These are phyloP conservation scores for Auxenochlorella pyrenoidosa DNA, from an alignment of 139 green algal species.

Conservation along the genomic window DNA sequence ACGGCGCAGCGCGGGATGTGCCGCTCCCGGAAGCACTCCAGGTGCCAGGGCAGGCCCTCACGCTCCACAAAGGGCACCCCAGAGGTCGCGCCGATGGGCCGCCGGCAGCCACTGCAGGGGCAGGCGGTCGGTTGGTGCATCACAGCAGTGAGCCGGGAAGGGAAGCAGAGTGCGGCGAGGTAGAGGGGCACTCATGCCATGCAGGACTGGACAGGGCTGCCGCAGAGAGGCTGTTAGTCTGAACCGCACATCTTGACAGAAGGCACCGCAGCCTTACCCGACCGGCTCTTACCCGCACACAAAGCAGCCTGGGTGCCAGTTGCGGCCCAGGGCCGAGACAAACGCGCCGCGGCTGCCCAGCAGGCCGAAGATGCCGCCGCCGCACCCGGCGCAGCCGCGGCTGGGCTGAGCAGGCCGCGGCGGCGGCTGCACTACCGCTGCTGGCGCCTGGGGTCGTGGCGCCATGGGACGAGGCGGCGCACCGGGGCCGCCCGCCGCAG, in stretches of 20 bases:
- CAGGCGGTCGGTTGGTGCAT: no score
- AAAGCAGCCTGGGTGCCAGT: conserved; percentile 62
- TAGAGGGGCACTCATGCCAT: no score
- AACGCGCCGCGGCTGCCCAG: conserved; percentile 12
- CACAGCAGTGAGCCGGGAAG: no score
- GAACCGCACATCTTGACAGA: no score
- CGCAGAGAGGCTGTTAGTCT: no score
- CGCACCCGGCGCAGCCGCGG: conserved; percentile 52
- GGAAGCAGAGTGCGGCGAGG: no score
- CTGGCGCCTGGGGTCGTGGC: neutral
- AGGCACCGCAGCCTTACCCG: no score
- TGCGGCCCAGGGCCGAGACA: conserved; percentile 47
- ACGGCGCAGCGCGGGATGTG: conserved; percentile 72
- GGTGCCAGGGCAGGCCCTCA: conserved; percentile 57
- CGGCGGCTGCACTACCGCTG: neutral
- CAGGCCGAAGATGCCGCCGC: conserved; percentile 11
- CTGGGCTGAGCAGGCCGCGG: neutral
- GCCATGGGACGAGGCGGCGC: neutral
- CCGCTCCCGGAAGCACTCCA: conserved; percentile 52
- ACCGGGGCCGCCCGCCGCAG: neutral
- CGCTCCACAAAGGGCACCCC: conserved; percentile 23
- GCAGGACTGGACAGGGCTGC: no score
- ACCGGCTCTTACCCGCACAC: conserved; percentile 43
- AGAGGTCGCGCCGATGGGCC: conserved; percentile 47
- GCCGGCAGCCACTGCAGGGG: conserved; percentile 42